phyloP scores from a whole-genome alignment of 148 eudicot species.

The Chenopodium quinoa region DNA sequence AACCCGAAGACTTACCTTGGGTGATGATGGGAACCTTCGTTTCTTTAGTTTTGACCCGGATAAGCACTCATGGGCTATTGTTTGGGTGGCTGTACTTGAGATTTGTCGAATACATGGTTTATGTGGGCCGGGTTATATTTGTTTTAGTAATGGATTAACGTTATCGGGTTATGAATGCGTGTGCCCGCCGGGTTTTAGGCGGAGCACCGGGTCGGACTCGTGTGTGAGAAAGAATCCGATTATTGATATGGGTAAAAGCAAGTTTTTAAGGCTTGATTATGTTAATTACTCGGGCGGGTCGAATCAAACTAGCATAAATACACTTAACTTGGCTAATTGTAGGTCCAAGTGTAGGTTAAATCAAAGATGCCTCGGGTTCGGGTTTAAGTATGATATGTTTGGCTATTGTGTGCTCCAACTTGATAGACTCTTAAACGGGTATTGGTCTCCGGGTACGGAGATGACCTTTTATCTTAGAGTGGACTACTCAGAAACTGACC shows the following conservation, averaged over 20 bases:
- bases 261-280: conserved; percentile 63
- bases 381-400: conserved; percentile 56
- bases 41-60: conserved; percentile 45
- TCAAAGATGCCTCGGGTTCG: conserved; percentile 54
- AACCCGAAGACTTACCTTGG: conserved; percentile 50
- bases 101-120: conserved; percentile 51
- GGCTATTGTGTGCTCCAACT: conserved; percentile 56
- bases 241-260: conserved; percentile 12
- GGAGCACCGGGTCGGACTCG: neutral
- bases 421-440: conserved; percentile 43
- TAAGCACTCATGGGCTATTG: conserved; percentile 38
- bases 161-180: conserved; percentile 32
- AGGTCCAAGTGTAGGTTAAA: conserved; percentile 38
- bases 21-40: conserved; percentile 63
- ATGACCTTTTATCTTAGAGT: conserved; percentile 54
- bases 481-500: conserved; percentile 42
- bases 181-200: conserved; percentile 64
- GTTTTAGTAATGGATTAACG: conserved; percentile 41
- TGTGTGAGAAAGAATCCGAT: conserved; percentile 43
- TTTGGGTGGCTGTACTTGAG: conserved; percentile 54
- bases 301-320: conserved; percentile 24
- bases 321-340: conserved; percentile 35
- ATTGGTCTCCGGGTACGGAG: conserved; percentile 63
- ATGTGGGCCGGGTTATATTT: conserved; percentile 65
- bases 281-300: conserved; percentile 53